A percentile compares a stretch with the other conserved stretches of the same genome.
phyloP scores from a whole-genome alignment of 352 stramenopile genomes.

The Globisporangium iwayamae region DNA sequence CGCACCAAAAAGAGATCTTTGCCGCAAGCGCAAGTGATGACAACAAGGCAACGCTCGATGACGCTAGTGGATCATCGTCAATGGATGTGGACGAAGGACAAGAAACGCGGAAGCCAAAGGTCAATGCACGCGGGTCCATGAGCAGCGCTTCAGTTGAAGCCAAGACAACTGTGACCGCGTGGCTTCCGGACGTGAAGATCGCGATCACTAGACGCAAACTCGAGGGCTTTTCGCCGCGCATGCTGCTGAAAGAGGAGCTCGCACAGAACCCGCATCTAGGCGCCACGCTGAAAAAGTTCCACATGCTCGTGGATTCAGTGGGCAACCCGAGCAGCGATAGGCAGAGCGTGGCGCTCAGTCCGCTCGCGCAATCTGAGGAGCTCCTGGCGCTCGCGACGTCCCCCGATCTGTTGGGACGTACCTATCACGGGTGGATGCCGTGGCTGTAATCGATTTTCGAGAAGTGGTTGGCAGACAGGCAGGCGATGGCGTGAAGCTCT shows the following conservation, averaged over 20 bases:
- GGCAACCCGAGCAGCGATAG: slow-evolving; percentile 14
- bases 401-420: slow-evolving; percentile 74
- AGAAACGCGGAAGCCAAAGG: slow-evolving; percentile 6
- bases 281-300: slow-evolving; percentile 50
- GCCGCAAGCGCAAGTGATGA: slow-evolving; percentile 8
- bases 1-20: slow-evolving; percentile 59
- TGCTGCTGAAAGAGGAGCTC: slow-evolving; percentile 72
- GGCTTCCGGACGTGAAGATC: slow-evolving; percentile 78
- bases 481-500: slow-evolving; percentile 5
- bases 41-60: slow-evolving; percentile 14
- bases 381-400: slow-evolving; percentile 80
- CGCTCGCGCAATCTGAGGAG: slow-evolving; percentile 76
- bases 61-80: slow-evolving; percentile 18
- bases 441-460: slow-evolving; percentile 39
- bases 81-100: slow-evolving; percentile 28
- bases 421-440: slow-evolving; percentile 81
- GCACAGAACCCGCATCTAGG: slow-evolving; percentile 65
- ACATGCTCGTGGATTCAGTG: slow-evolving; percentile 48
- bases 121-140: neutral
- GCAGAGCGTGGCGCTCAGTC: slow-evolving; percentile 33
- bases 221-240: slow-evolving; percentile 63
- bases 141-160: neutral
- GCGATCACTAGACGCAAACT: slow-evolving; percentile 68
- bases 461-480: neutral
- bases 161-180: slow-evolving; percentile 23